Evolutionary conservation across 2,329 filamentous ascomycete species (phyloP), one percentile per base, ranked within the genome.

Genomic region (Exophiala viscosa): DNA sequence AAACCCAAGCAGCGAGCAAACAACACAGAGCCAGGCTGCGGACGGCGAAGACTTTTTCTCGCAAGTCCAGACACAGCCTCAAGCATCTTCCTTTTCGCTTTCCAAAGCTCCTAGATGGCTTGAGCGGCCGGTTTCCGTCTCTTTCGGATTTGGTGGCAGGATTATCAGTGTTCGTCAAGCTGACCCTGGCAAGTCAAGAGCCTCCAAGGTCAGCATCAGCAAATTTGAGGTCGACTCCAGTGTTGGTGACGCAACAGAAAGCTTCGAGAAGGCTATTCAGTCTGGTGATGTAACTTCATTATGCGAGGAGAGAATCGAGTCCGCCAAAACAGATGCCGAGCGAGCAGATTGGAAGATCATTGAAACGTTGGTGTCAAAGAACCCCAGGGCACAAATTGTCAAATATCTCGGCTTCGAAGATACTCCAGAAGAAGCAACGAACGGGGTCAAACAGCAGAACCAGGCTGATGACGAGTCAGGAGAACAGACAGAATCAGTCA

Each of bases 11-110:
- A 78, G 80, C n/a, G 79, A 85, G 1, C 83, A 90, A 68, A 76
- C 80, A 42, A 73, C 75, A 5, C 83, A 88, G 64, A 83, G 78
- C 62, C 78, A 83, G 64, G 83, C 83, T 47, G 73, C 93, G 31
- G 90, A 96, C 65, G 91, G 88, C 43, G 93, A 96, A 66, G 93
- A 97, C 66, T 99, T 99, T 76, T 99, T 99, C 66, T 87, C 88
- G 11, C 91, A 90, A 69, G 92, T 91, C 9, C 91, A 96, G 69
- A 88, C 86, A 5, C 90, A 96, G 65, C 90, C 92, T 2, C 91
- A 96, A 69, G 88, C 86, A 17, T 88, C 88, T 20, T 90, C 88
- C 2, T 99, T 97, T 76, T 89, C 90, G 2, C 76, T 99, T 40
- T 76, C 79, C 44, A 90, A 90, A 66, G 86, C 93, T 1, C 95